Evolutionary conservation across 2,329 filamentous ascomycete species (phyloP), one percentile per base, ranked within the genome.

Genomic region (Microdochium trichocladiopsis): DNA sequence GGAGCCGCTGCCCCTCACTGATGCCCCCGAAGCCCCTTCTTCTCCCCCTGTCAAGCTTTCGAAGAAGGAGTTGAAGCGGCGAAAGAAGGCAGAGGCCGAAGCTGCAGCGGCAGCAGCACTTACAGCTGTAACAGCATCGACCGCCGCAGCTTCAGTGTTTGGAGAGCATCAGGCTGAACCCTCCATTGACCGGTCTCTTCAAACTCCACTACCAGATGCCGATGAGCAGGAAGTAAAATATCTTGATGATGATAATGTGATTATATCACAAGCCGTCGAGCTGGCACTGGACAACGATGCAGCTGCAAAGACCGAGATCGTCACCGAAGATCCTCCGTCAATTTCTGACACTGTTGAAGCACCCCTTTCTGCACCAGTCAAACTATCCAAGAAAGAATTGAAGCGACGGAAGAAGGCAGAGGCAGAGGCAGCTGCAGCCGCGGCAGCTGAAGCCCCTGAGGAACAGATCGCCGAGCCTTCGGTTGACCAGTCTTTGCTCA

Each of bases 381-480:
- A 62, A 21, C 56, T 66, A 33, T 61, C 56, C 47, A 70, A 69
- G 53, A 72, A 70, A 53, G 56, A 58, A 1, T 62, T 60, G 55
- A 55, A 52, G 22, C 63, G 23, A 21, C 16, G 11, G 11, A 48
- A 48, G 47, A 16, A 24, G 21, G 16, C 16, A 68, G 28, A 61
- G 60, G 45, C 9, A 22, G 12, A 31, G 33, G 2, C 28, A 14
- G 12, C 16, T 11, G 31, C 28, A 49, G 25, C 36, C 31, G 52
- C 56, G 18, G 41, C 24, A 48, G 25, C 48, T 50, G 25, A 12
- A 33, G 18, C 48, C 18, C 10, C 22, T 12, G 22, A 33, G 48
- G 25, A 33, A 25, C 14, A 49, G n/a, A 23, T 5, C 8, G 47
- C 21, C 9, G 48, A 50, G 10, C 21, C 33, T 18, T 4, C 48